These are phyloP conservation scores for Halophytophthora polymorphica DNA, from an alignment of 352 stramenopile genomes.

Conservation along the genomic window DNA sequence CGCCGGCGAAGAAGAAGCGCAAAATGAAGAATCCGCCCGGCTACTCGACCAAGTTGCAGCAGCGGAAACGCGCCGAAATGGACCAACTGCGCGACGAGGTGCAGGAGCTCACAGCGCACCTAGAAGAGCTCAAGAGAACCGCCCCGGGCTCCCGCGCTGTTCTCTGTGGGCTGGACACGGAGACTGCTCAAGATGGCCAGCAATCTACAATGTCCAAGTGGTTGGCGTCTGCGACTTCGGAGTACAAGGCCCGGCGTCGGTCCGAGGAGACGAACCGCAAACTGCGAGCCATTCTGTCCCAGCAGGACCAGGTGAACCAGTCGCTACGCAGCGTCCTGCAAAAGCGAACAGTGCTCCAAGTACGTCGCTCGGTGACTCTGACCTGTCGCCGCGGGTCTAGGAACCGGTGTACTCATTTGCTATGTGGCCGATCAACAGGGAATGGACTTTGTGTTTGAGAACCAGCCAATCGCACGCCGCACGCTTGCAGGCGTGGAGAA, in stretches of 20 bases:
- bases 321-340: slow-evolving; percentile 10
- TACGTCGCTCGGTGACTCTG: neutral
- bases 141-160: neutral
- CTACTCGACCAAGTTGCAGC: slow-evolving; percentile 19
- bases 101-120: slow-evolving; percentile 9
- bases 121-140: slow-evolving; percentile 4
- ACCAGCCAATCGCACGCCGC: slow-evolving; percentile 13
- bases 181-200: neutral
- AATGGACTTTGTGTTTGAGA: slow-evolving; percentile 19
- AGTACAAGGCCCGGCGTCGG: slow-evolving; percentile 8
- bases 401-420: neutral
- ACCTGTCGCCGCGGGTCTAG: neutral
- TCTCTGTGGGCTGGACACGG: neutral
- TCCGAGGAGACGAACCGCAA: slow-evolving; percentile 23
- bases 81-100: slow-evolving; percentile 17
- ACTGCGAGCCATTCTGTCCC: slow-evolving; percentile 12
- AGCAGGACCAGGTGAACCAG: slow-evolving; percentile 7
- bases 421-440: slow-evolving; percentile 6
- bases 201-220: slow-evolving; percentile 5
- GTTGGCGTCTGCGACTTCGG: slow-evolving; percentile 4
- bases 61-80: slow-evolving; percentile 19
- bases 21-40: slow-evolving; percentile 10
- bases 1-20: neutral
- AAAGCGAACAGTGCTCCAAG: slow-evolving; percentile 6
- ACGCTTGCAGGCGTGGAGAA: slow-evolving; percentile 17